Percentiles rank a stretch among this genome's conserved stretches.
Conservation (phyloP, 106 monocot species). For the Dioscorea alata region DNA sequence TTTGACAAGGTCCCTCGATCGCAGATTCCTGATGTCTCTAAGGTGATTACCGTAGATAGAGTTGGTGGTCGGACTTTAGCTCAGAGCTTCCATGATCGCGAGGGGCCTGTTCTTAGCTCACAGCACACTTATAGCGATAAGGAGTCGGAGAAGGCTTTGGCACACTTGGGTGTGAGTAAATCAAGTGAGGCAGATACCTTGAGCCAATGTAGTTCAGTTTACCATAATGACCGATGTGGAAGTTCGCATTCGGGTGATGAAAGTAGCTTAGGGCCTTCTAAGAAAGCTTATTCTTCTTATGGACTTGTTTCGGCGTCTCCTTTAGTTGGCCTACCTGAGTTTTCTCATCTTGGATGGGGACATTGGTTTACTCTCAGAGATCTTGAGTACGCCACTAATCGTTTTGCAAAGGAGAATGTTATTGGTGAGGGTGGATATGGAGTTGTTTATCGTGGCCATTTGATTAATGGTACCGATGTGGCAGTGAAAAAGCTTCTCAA, state of each 20-base stretch:
- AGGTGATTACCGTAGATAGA: conserved; percentile 64
- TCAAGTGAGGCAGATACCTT: conserved; percentile 59
- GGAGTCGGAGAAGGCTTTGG: conserved; percentile 38
- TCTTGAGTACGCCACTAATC: conserved; percentile 22
- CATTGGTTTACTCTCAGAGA: conserved; percentile 72
- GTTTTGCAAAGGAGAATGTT: conserved; percentile 17
- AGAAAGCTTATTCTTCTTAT: conserved; percentile 22
- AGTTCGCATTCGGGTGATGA: conserved; percentile 75
- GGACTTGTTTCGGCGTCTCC: conserved; percentile 44
- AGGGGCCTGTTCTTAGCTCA: conserved; percentile 9
- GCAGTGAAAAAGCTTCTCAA: conserved; percentile 31
- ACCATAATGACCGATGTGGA: conserved; percentile 36
- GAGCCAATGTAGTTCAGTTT: conserved; percentile 76
- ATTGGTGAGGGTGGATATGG: conserved; percentile 24
- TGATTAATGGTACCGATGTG: conserved; percentile 20
- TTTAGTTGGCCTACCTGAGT: conserved; percentile 67
- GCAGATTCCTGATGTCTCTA: conserved; percentile 63
- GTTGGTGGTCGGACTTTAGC: conserved; percentile 29
- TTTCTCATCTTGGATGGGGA: conserved; percentile 80
- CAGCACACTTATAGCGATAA: conserved; percentile 40
- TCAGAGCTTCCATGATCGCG: conserved; percentile 36
- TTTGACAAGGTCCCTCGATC: conserved; percentile 22
- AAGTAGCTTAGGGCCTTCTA: conserved; percentile 22
- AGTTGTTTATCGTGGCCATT: conserved; percentile 18
- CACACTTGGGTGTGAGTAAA: conserved; percentile 30